Evolutionary conservation across 768 basidiomycete species (phyloP).

Genomic region (Macrolepiota dolichaula): DNA sequence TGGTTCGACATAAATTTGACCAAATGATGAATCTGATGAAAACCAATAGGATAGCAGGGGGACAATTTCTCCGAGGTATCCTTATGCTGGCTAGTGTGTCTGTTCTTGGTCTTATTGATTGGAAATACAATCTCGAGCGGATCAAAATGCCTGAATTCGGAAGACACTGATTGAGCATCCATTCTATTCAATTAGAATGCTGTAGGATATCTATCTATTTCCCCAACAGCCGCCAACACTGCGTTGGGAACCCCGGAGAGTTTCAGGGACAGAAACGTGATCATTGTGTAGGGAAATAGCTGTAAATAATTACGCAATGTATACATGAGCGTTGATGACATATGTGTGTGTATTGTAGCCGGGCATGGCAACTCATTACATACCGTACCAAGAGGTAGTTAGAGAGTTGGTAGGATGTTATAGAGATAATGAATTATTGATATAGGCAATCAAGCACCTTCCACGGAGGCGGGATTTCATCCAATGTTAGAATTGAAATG

Average conservation of each 20-base stretch:
- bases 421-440: not conserved
- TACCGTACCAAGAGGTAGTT: not conserved
- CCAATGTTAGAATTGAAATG: not conserved
- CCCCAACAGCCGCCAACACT: too few species aligned
- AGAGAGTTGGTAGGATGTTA: not conserved
- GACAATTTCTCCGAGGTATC: too few species aligned
- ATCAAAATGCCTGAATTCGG: not conserved
- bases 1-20: too few species aligned
- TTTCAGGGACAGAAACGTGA: too few species aligned
- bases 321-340: not conserved
- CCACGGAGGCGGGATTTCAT: not conserved
- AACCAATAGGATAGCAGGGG: too few species aligned
- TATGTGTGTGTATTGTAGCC: not conserved
- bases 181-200: not conserved
- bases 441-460: too few species aligned
- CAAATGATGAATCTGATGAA: too few species aligned
- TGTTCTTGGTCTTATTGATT: not conserved
- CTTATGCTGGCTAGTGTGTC: too few species aligned
- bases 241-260: too few species aligned
- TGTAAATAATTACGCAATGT: too few species aligned
- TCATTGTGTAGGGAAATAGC: too few species aligned
- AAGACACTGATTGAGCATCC: not conserved
- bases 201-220: too few species aligned
- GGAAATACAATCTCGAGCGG: not conserved
- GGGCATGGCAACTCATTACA: not conserved